Evolutionary conservation across 768 basidiomycete genomes (phyloP).

Genomic region (Trametes meyenii): DNA sequence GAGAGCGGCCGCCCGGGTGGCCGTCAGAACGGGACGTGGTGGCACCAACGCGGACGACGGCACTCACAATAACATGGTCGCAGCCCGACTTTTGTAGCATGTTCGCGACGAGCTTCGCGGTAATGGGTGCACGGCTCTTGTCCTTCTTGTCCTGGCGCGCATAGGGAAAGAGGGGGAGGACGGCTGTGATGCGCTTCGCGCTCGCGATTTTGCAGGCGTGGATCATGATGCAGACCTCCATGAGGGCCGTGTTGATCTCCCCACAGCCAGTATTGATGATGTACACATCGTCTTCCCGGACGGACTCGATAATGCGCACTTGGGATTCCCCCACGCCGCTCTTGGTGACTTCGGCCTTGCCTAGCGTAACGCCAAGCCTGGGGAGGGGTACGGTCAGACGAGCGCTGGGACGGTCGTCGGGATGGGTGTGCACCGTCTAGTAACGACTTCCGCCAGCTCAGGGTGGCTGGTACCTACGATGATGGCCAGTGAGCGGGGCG

Average conservation of each 20-base stretch:
- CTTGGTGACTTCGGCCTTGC: constrained; percentile 84
- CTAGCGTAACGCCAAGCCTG: constrained; percentile 89
- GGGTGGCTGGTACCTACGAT: constrained; percentile 89
- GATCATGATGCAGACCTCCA: constrained; percentile 99
- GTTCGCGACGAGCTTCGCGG: constrained; percentile 97
- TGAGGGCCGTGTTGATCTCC: constrained; percentile 88
- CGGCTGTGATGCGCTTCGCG: constrained; percentile 97
- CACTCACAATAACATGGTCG: constrained; percentile 93
- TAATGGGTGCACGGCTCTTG: constrained; percentile 97
- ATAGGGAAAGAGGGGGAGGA: constrained; percentile 96
- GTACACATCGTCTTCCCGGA: constrained; percentile 98
- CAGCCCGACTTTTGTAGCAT: constrained; percentile 92
- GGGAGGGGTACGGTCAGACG: constrained; percentile 12
- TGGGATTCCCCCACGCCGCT: constrained; percentile 91
- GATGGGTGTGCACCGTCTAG: constrained; percentile 67
- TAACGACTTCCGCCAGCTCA: constrained; percentile 91
- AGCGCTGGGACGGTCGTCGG: constrained; percentile 5
- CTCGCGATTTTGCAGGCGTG: constrained; percentile 99
- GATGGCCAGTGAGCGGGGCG: constrained; percentile 12
- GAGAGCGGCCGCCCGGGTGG: background rate
- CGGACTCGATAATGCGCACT: constrained; percentile 91
- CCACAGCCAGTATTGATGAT: constrained; percentile 94
- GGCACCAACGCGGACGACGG: background rate
- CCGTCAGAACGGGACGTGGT: constrained; percentile 9
- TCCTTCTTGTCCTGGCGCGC: constrained; percentile 99